Conservation (phyloP, 2,329 filamentous ascomycete species). For the Ascochyta pisi region DNA sequence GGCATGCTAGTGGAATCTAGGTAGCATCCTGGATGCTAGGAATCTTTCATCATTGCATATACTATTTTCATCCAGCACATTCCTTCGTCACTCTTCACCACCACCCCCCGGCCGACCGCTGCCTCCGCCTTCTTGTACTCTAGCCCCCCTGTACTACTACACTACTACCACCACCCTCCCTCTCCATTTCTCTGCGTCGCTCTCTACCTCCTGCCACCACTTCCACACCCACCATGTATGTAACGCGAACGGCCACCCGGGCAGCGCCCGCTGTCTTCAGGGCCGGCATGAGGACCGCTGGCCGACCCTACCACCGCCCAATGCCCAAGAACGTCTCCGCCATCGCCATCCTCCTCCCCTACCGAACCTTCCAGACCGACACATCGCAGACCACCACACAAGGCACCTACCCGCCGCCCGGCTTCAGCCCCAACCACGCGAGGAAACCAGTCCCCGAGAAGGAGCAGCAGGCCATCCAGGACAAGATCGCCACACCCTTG, state of each 20-base stretch:
- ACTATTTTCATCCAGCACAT: conserved; percentile 22
- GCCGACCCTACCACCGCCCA: conserved; percentile 47
- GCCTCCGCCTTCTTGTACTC: conserved; percentile 16
- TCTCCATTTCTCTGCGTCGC: conserved; percentile 7
- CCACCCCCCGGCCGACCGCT: conserved; percentile 6
- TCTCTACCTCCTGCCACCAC: conserved; percentile 21
- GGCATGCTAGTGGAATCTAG: too few relatives aligned
- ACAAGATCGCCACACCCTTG: conserved; percentile 30
- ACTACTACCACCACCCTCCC: not conserved
- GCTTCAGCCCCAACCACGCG: conserved; percentile 88
- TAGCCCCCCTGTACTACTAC: not conserved
- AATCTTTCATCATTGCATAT: conserved; percentile 24
- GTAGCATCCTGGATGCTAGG: too few relatives aligned
- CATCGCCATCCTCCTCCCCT: conserved; percentile 64
- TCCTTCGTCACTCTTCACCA: conserved; percentile 17
- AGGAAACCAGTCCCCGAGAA: conserved; percentile 80
- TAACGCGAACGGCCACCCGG: conserved; percentile 52
- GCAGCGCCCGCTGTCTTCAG: conserved; percentile 57
- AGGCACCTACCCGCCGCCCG: conserved; percentile 76
- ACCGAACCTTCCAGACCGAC: conserved; percentile 63
- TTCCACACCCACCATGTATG: conserved; percentile 50
- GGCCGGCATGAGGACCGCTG: conserved; percentile 52
- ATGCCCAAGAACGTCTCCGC: conserved; percentile 62
- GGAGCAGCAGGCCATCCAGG: conserved; percentile 36
- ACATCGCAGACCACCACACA: conserved; percentile 56